Conservation (phyloP, 805 yeast species). For the Tetrapisispora pingtungensis region DNA sequence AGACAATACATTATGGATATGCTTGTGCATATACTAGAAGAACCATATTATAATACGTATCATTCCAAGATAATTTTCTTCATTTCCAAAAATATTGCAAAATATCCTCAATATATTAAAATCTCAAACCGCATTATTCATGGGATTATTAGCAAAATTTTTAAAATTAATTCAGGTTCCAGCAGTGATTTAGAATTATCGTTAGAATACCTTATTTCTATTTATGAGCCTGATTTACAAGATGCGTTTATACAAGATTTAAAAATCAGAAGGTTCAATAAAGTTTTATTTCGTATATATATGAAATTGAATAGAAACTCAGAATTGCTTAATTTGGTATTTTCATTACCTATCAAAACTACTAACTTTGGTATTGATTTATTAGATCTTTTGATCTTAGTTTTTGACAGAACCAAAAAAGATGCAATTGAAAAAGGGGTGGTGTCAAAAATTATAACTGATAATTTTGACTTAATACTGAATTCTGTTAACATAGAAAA, state of each 20-base stretch:
- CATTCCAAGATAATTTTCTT: constrained; percentile 48
- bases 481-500: constrained; percentile 3
- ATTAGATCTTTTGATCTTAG: neutral
- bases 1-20: constrained; percentile 75
- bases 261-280: constrained; percentile 15
- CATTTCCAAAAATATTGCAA: constrained; percentile 70
- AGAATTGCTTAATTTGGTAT: constrained; percentile 8
- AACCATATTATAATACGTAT: constrained; percentile 24
- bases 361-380: constrained; percentile 4
- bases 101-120: constrained; percentile 73
- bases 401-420: neutral
- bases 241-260: constrained; percentile 31
- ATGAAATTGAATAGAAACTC: constrained; percentile 8
- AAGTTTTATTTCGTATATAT: constrained; percentile 18
- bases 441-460: constrained; percentile 4
- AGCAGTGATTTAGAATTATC: constrained; percentile 47
- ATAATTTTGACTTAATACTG: constrained; percentile 9
- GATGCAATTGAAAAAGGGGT: neutral
- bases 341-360: neutral
- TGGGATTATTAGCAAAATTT: constrained; percentile 38
- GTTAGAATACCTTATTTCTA: constrained; percentile 57
- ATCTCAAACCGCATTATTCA: constrained; percentile 52
- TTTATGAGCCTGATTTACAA: constrained; percentile 49
- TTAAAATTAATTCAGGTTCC: constrained; percentile 15
- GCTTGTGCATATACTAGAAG: constrained; percentile 47